Conservation (phyloP, 2,329 filamentous ascomycete genomes). For the Trichoderma hamatum region DNA sequence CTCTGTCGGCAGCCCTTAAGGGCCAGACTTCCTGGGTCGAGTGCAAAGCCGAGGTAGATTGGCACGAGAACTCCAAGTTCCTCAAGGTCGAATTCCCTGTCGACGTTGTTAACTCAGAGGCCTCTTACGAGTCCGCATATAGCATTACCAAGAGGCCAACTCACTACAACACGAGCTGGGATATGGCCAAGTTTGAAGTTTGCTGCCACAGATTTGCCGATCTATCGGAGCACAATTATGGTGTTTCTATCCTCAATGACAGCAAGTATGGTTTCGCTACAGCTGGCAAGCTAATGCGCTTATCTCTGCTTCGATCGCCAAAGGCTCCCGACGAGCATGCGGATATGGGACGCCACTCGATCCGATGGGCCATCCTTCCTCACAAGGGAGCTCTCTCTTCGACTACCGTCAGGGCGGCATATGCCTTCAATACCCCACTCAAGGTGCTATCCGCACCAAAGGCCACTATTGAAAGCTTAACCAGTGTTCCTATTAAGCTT, state of each 20-base stretch:
- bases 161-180: constrained; percentile 97
- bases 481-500: constrained; percentile 63
- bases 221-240: constrained; percentile 83
- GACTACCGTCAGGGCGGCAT: constrained; percentile 78
- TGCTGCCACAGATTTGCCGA: constrained; percentile 96
- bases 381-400: constrained; percentile 73
- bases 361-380: constrained; percentile 88
- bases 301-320: constrained; percentile 81
- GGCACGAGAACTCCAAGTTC: constrained; percentile 97
- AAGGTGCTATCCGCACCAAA: constrained; percentile 40
- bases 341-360: constrained; percentile 87
- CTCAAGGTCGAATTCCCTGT: constrained; percentile 98
- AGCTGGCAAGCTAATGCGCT: constrained; percentile 82
- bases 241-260: constrained; percentile 91
- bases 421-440: constrained; percentile 87
- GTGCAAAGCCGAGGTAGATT: constrained; percentile 85
- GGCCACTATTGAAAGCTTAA: constrained; percentile 35
- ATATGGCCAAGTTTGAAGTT: constrained; percentile 97
- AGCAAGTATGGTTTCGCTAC: constrained; percentile 96
- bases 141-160: constrained; percentile 87
- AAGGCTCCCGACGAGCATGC: constrained; percentile 93
- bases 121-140: constrained; percentile 93
- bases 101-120: constrained; percentile 86
- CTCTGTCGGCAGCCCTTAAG: constrained; percentile 69
- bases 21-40: constrained; percentile 68